phyloP scores from a whole-genome alignment of 768 basidiomycete genomes.

The Boletus subparvulus region DNA sequence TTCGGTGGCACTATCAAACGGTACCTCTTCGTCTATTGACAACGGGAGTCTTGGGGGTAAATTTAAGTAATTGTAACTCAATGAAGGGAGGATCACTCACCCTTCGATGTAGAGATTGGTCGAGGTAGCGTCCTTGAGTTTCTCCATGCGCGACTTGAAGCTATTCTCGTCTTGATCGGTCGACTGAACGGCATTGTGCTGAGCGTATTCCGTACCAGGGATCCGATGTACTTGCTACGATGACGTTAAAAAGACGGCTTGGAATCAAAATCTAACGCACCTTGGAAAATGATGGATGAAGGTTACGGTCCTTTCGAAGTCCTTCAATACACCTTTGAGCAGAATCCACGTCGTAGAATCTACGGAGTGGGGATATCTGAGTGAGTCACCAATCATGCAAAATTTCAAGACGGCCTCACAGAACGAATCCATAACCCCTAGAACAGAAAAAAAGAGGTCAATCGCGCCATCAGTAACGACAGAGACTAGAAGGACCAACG shows the following conservation, averaged over 20 bases:
- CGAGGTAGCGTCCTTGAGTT: conserved; percentile 59
- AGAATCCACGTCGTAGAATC: conserved; percentile 64
- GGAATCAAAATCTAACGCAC: conserved; percentile 35
- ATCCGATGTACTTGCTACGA: conserved; percentile 73
- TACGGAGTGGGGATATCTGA: conserved; percentile 26
- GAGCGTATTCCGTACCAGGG: conserved; percentile 67
- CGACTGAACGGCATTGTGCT: conserved; percentile 24
- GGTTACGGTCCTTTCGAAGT: conserved; percentile 67
- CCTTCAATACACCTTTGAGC: conserved; percentile 75
- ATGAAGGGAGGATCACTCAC: conserved; percentile 27
- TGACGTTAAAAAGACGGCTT: background rate
- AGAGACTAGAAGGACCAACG: conserved; percentile 34
- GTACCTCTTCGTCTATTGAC: conserved; percentile 63
- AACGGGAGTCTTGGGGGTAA: conserved; percentile 53
- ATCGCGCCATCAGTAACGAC: background rate
- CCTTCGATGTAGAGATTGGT: conserved; percentile 86
- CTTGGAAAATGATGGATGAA: conserved; percentile 88
- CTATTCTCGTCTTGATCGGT: conserved; percentile 37
- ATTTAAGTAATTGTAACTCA: background rate
- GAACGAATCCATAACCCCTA: conserved; percentile 77
- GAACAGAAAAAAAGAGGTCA: conserved; percentile 16
- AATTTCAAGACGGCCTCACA: conserved; percentile 48
- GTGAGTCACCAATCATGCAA: background rate
- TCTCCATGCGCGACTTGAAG: conserved; percentile 83
- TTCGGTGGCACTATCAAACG: background rate